Conservation (phyloP, 768 basidiomycete species). For the Daedalea quercina region DNA sequence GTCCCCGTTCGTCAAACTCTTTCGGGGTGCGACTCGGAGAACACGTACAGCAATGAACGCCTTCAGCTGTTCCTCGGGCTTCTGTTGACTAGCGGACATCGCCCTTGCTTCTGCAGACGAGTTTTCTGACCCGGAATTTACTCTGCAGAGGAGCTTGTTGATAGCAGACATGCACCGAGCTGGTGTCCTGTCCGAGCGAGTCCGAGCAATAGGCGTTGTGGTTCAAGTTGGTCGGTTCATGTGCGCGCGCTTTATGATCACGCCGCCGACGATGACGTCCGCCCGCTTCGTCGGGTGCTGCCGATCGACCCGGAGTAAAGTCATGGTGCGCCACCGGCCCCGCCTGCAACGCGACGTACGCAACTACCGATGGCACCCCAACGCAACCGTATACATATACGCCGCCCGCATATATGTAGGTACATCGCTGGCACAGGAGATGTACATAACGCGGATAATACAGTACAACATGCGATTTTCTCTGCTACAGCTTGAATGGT, state of each 20-base stretch:
- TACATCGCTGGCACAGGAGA: too few relatives aligned
- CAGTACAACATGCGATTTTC: background rate
- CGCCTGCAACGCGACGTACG: too few relatives aligned
- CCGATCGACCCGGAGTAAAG: background rate
- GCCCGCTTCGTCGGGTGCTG: background rate
- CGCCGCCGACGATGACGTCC: too few relatives aligned
- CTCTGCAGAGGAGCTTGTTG: constrained; percentile 16
- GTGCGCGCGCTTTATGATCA: too few relatives aligned
- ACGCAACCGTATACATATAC: too few relatives aligned
- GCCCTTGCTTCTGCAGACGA: too few relatives aligned
- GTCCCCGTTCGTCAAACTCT: background rate
- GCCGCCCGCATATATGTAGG: too few relatives aligned
- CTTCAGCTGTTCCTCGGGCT: constrained; percentile 28
- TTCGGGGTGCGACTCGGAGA: background rate
- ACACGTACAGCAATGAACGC: constrained; percentile 28
- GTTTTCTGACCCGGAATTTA: constrained; percentile 8
- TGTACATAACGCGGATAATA: too few relatives aligned
- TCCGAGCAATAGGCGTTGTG: background rate
- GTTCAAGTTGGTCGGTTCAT: too few relatives aligned
- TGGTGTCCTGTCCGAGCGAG: background rate
- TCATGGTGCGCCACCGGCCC: background rate
- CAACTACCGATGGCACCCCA: too few relatives aligned
- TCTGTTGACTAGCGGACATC: constrained; percentile 10
- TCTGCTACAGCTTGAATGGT: background rate
- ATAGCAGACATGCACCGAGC: constrained; percentile 14